Percentiles rank a stretch among this genome's conserved stretches.
phyloP scores from a whole-genome alignment of 2,329 filamentous ascomycete species.

The Fusarium transvaalense region DNA sequence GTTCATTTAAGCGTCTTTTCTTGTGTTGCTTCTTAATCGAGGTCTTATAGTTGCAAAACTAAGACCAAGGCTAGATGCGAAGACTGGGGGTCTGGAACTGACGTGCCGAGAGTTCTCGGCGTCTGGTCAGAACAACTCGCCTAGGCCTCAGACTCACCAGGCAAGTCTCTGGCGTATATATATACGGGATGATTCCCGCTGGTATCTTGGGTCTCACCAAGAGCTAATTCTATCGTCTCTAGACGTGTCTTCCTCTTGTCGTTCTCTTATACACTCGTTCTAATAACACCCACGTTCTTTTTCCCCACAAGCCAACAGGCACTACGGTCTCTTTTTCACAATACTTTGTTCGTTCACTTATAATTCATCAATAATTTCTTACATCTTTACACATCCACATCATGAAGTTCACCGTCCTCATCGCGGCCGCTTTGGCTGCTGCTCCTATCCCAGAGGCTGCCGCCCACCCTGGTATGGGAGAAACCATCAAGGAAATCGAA shows the following conservation, averaged over 20 bases:
- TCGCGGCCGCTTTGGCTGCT: conserved; percentile 41
- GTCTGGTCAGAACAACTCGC: conserved; percentile 3
- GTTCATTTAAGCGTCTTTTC: conserved; percentile 13
- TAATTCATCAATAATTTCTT: neutral
- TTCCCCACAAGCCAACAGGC: conserved; percentile 7
- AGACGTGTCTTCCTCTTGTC: conserved; percentile 20
- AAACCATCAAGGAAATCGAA: conserved; percentile 43
- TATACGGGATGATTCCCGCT: conserved; percentile 18
- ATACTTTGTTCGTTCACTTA: conserved; percentile 11
- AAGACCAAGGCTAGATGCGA: conserved; percentile 9
- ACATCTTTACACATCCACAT: conserved; percentile 4
- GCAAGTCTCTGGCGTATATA: conserved; percentile 6
- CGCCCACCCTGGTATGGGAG: conserved; percentile 43
- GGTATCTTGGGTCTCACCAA: neutral
- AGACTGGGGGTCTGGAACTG: conserved; percentile 31
- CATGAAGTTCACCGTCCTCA: conserved; percentile 48
- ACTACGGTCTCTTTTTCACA: conserved; percentile 4
- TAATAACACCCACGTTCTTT: conserved; percentile 20
- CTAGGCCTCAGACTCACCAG: neutral
- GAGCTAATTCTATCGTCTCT: conserved; percentile 11
- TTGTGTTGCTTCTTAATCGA: conserved; percentile 11
- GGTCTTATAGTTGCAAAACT: conserved; percentile 6
- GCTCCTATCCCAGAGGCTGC: conserved; percentile 31
- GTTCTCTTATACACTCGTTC: conserved; percentile 18
- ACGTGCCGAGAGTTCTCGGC: conserved; percentile 38